Evolutionary conservation across 257 asterid genomes (phyloP), one percentile per base, ranked within the genome.

Genomic region (Primulina eburnea): DNA sequence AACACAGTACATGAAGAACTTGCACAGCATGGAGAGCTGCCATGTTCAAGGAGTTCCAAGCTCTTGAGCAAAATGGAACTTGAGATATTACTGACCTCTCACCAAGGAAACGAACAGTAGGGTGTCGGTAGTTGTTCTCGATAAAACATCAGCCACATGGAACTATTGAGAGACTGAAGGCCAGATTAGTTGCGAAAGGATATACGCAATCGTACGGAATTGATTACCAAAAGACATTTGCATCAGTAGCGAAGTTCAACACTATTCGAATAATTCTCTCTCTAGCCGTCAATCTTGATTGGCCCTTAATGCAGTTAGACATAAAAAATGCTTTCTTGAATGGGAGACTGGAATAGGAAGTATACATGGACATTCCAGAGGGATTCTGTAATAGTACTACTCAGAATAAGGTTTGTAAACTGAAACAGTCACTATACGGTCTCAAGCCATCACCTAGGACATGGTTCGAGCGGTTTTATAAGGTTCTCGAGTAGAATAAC

Each of bases 111-210:
- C 32, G 4, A 4, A 7, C 40, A 40, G 40, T 60, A 1, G 68
- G 60, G 1, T 73, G 68, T 8, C 60, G 52, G 7, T 67, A 69
- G 55, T 18, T 63, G 0, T 72, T 72, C 20, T 32, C 57, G 7
- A 7, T 53, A 0, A 28, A 28, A 12, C 37, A 60, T 28, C 29
- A 28, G 4, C 37, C 38, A 32, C 59, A 74, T 32, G 65, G 64
- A 2, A 60, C 30, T 6, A 43, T 50, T 10, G 12, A 74, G 2
- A 33, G 58, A 7, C 33, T 58, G 1, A 21, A 59, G 18, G 35
- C n/a, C 4, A 11, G 63, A 4, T 21, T 59, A 9, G 34, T 33
- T 5, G 37, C 8, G 1, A 33, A 33, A 8, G 37, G 37, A 1
- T 5, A 33, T 33, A 33, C 37, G 10, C 63, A 24, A 17, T 21